Evolutionary conservation across 225 moss, liverwort and hornwort species (phyloP), one percentile per base, ranked within the genome.

Genomic region (Climacium dendroides): DNA sequence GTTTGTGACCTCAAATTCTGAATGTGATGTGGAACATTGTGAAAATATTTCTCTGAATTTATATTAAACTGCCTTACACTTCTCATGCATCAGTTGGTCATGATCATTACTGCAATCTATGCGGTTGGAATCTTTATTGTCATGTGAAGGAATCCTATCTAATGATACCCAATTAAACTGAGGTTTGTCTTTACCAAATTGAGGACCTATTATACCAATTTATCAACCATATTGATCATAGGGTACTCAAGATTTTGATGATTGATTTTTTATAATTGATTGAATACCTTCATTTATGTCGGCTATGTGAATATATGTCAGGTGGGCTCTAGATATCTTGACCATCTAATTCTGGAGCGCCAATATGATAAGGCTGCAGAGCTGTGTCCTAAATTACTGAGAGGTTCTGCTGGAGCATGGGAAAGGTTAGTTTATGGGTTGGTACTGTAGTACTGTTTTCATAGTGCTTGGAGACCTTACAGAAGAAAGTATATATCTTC

Each of bases 281-380:
- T 37, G 43, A 43, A 53, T 23, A 79, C 8, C 26, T 77, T 80
- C 45, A 84, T 84, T 85, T 50, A 79, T 85, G 15, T 61, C 30
- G 82, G 25, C 54, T 82, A 63, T 89, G 90, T 74, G 59, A 35
- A 86, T 43, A 81, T 90, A 24, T 90, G 61, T 80, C 88, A 99
- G 98, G 97, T 99, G 81, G 97, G 99, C 81, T 96, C 97, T 78
- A 96, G 87, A 89, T 99, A 97, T 87, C 94, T 99, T 91, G 99
- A 99, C 87, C 97, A 99, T 93, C 84, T 97, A 81, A 87, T 97
- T 62, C 84, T 99, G 92, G 96, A 97, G 92, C 96, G 97, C 74
- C 99, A 97, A 73, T 97, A 99, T 91, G 95, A 96, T 62, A 95
- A 96, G 86, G 97, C 97, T 88, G 97, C 99, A 83, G 93, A 95